Evolutionary conservation across 164 flowering plant genomes (phyloP), one percentile per base, ranked within the genome.

Genomic region (Magnolia changhungtana): DNA sequence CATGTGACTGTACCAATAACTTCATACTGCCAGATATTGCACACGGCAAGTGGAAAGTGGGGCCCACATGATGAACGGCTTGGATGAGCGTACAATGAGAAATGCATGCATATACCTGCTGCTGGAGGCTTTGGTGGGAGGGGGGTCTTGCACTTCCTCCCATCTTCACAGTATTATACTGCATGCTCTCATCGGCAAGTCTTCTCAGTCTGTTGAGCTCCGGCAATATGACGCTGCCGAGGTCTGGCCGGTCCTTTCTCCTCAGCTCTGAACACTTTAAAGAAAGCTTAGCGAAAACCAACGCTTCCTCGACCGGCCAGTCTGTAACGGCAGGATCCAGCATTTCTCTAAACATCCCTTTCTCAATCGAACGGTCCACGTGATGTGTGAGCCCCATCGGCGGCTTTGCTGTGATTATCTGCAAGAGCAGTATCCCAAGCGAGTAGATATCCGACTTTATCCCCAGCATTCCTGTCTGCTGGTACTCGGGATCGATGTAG

Each of bases 401-500:
- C 13, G 88, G 80, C 78, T 82, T 89, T 19, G 89, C 91, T 10
- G 92, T 91, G 45, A 91, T 79, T 21, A 91, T 69, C 78, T 91
- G 95, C 45, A 91, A 85, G 45, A 91, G 89, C 89, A 91, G 79
- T 37, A 91, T 81, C 7, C 95, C 95, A 4, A 91, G 86, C 45
- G 92, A 91, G 74, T 91, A 91, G 1, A 91, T 74, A 81, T 91
- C 92, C 0, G 91, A 91, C 74, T 91, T 91, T 63, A 79, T 82
- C 14, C 92, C 92, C 1, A 91, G 90, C 92, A 88, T 87, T 18
- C 94, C 94, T 0, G 95, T 91, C 75, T 91, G 95, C 79, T 91
- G 95, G 74, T 91, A 91, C 69, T 91, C 95, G 0, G 95, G 95
- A 72, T 91, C 92, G 45, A 91, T 91, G 82, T 91, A 91, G 75